phyloP scores from a whole-genome alignment of 2,329 filamentous ascomycete genomes.

The Fusarium fracticaudum region DNA sequence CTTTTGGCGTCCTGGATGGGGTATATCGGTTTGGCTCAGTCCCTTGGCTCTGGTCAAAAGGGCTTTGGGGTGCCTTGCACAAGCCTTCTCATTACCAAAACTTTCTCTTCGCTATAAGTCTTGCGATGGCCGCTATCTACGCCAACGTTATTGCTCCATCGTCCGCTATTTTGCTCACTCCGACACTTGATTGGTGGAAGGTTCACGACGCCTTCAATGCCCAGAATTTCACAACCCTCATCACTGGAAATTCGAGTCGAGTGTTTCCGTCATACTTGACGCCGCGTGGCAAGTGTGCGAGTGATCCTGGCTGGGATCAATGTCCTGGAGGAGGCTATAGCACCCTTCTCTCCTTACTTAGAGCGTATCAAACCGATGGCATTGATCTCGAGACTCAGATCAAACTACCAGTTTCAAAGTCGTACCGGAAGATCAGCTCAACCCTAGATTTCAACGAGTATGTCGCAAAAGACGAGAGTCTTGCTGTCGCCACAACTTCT shows the following conservation, averaged over 20 bases:
- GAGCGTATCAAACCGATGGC: rapidly evolving
- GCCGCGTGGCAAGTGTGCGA: not conserved
- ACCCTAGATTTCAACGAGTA: not conserved
- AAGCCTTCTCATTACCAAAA: rapidly evolving
- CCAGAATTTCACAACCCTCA: not conserved
- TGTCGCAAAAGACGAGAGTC: not conserved
- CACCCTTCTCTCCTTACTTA: not conserved
- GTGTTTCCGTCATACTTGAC: not conserved
- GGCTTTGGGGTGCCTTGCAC: not conserved
- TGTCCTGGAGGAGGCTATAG: not conserved
- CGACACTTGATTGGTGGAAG: not conserved
- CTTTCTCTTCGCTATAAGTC: not conserved
- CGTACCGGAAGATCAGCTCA: not conserved
- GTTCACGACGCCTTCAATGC: not conserved
- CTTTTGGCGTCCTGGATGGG: rapidly evolving
- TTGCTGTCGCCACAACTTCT: not conserved
- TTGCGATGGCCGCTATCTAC: not conserved
- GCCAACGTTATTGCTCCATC: not conserved
- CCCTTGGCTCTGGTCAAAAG: not conserved
- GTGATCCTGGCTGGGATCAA: not conserved
- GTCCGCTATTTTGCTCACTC: not conserved
- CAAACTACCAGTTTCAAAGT: not conserved
- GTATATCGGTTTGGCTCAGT: not conserved
- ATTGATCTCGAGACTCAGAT: not conserved
- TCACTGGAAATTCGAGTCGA: not conserved